Conservation (phyloP, 2,329 filamentous ascomycete genomes). For the Zymoseptoria crescenta region DNA sequence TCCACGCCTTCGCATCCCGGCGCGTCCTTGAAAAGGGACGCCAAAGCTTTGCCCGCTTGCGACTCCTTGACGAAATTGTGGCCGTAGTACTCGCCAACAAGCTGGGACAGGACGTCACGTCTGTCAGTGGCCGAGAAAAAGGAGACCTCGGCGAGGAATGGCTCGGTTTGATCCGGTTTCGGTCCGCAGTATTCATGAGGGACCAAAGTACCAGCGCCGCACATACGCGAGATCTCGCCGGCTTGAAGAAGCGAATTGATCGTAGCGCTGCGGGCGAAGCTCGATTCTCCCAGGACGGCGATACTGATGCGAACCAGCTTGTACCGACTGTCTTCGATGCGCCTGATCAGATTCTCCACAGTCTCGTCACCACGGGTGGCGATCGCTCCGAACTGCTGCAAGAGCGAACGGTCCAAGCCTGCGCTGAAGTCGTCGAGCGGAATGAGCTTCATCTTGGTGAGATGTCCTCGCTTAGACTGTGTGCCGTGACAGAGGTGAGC, state of each 20-base stretch:
- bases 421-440: too few relatives aligned
- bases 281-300: too few relatives aligned
- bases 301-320: too few relatives aligned
- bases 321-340: too few relatives aligned
- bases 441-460: too few relatives aligned
- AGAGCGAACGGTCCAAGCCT: too few relatives aligned
- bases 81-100: conserved; percentile 6
- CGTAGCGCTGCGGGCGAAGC: not conserved
- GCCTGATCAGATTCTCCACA: too few relatives aligned
- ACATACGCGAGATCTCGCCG: not conserved
- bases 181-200: conserved; percentile 8
- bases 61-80: not conserved
- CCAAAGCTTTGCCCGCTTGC: not conserved
- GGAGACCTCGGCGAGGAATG: conserved; percentile 13
- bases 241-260: not conserved
- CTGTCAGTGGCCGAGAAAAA: conserved; percentile 11
- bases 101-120: conserved; percentile 2
- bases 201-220: not conserved
- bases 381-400: too few relatives aligned
- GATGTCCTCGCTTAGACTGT: too few relatives aligned
- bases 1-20: not conserved
- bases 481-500: too few relatives aligned
- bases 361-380: too few relatives aligned
- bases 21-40: not conserved
- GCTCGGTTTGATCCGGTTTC: conserved; percentile 7